Evolutionary conservation across 352 stramenopile species (phyloP).

Genomic region (Phytophthora melonis): DNA sequence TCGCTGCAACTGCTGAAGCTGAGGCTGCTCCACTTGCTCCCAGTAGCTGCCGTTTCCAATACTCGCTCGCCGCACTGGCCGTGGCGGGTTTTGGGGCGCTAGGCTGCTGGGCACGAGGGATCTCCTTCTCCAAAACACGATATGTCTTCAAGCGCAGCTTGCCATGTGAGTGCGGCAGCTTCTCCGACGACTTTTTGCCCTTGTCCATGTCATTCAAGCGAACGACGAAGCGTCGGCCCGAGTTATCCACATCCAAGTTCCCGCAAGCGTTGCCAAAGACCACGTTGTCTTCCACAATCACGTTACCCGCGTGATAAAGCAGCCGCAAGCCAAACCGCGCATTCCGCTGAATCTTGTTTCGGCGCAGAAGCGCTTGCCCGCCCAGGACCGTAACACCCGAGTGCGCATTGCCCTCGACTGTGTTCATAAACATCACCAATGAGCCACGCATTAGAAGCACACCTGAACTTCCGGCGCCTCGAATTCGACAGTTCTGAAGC

Average conservation of each 20-base stretch:
- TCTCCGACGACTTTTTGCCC: conserved; percentile 48
- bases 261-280: conserved; percentile 73
- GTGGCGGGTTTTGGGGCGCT: conserved; percentile 4
- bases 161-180: conserved; percentile 68
- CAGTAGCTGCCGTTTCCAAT: conserved; percentile 31
- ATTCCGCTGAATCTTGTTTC: conserved; percentile 76
- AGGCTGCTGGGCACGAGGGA: conserved; percentile 2
- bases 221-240: conserved; percentile 77
- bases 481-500: conserved; percentile 70
- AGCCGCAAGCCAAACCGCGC: conserved; percentile 76
- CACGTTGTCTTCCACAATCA: conserved; percentile 82
- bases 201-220: conserved; percentile 83
- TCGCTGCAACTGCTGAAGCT: not conserved
- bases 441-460: conserved; percentile 65
- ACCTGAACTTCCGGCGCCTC: conserved; percentile 63
- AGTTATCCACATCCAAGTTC: conserved; percentile 82
- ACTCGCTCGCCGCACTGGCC: conserved; percentile 18
- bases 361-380: conserved; percentile 66
- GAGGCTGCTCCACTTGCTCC: not conserved
- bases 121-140: conserved; percentile 39
- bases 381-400: conserved; percentile 66
- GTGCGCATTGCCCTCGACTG: conserved; percentile 60
- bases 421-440: conserved; percentile 70
- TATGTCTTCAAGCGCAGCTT: conserved; percentile 56
- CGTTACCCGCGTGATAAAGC: conserved; percentile 72